Conservation (phyloP, 2,329 filamentous ascomycete genomes). For the Rosellinia necatrix region DNA sequence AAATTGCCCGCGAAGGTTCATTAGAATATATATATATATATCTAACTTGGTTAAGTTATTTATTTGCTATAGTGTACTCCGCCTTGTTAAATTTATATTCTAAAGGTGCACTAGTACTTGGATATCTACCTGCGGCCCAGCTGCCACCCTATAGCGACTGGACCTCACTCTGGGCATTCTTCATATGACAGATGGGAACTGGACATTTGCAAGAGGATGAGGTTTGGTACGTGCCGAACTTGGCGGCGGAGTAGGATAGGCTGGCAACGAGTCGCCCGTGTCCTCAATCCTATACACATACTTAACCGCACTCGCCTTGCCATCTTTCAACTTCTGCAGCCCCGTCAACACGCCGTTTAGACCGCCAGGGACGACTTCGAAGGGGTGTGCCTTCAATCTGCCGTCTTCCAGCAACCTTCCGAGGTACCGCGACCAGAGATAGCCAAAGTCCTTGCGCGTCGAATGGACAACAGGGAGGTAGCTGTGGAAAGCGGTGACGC, state of each 20-base stretch:
- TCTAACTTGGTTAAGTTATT: too few species aligned
- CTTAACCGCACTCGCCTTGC: constrained; percentile 66
- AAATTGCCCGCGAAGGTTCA: neutral
- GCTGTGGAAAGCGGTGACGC: constrained; percentile 20
- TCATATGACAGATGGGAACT: neutral
- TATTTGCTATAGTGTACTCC: too few species aligned
- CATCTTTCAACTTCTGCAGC: constrained; percentile 59
- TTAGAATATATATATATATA: too few species aligned
- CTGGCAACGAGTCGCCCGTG: constrained; percentile 23
- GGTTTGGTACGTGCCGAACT: neutral
- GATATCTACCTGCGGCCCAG: too few species aligned
- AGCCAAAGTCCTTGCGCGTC: constrained; percentile 26
- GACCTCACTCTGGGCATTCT: too few species aligned
- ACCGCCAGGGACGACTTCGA: constrained; percentile 58
- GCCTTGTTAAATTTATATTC: too few species aligned
- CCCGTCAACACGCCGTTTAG: constrained; percentile 57
- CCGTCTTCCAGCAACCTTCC: constrained; percentile 51
- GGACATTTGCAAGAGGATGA: neutral
- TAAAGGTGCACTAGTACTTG: too few species aligned
- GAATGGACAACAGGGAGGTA: constrained; percentile 13
- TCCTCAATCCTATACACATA: constrained; percentile 58
- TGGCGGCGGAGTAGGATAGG: neutral
- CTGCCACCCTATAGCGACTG: too few species aligned
- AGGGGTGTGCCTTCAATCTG: constrained; percentile 54
- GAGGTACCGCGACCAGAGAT: constrained; percentile 41